Evolutionary conservation across 2,329 filamentous ascomycete species (phyloP).

Genomic region (Cladosporium sphaerospermum): DNA sequence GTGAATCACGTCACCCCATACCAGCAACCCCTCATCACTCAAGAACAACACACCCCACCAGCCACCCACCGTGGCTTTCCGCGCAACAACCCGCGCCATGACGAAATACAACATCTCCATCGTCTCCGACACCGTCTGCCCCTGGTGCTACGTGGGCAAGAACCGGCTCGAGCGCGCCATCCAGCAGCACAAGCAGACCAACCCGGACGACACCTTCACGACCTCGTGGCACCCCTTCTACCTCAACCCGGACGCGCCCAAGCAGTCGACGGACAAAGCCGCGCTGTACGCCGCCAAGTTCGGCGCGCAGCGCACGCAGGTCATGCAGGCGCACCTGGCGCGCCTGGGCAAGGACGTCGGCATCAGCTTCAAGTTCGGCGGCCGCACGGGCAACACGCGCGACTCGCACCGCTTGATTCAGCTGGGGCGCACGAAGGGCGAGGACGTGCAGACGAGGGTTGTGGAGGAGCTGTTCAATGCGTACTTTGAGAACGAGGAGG

Average conservation of each 20-base stretch:
- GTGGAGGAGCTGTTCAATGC: conserved; percentile 58
- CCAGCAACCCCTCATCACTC: not conserved
- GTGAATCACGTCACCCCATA: not conserved
- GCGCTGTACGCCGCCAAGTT: conserved; percentile 58
- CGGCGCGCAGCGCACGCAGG: conserved; percentile 52
- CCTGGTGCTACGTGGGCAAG: conserved; percentile 72
- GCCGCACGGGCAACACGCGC: conserved; percentile 67
- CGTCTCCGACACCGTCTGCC: conserved; percentile 76
- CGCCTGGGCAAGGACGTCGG: conserved; percentile 58
- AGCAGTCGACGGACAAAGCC: conserved; percentile 44
- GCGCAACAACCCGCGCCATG: conserved; percentile 46
- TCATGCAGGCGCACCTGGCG: conserved; percentile 53
- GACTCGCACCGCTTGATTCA: conserved; percentile 74
- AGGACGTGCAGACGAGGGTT: conserved; percentile 52
- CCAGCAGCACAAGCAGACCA: conserved; percentile 49
- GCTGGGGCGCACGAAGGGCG: conserved; percentile 54
- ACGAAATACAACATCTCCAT: conserved; percentile 69
- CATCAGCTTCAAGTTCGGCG: conserved; percentile 66
- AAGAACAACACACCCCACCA: not conserved
- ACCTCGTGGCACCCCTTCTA: conserved; percentile 76
- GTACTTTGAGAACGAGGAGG: conserved; percentile 44
- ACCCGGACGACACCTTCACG: conserved; percentile 61
- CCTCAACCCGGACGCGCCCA: conserved; percentile 61
- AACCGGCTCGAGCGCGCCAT: conserved; percentile 70
- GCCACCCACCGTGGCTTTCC: conserved; percentile 19